Conservation (phyloP, 306 rosid species). For the Dicorynia guianensis region DNA sequence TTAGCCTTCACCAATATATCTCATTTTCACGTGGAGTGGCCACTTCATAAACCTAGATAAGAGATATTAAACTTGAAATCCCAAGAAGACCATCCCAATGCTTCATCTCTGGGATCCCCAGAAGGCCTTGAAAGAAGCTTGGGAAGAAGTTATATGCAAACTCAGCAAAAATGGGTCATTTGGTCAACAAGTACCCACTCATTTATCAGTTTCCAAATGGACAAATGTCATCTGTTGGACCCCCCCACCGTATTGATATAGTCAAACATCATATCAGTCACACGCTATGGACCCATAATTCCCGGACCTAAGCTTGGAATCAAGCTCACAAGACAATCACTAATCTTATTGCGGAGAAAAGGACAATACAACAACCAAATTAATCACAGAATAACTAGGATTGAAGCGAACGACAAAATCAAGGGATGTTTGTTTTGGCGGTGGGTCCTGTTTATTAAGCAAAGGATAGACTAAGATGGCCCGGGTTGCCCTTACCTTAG, state of each 20-base stretch:
- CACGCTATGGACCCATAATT: constrained; percentile 50
- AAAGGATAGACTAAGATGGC: constrained; percentile 39
- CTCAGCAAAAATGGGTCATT: constrained; percentile 36
- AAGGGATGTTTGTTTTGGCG: constrained; percentile 40
- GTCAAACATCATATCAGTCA: constrained; percentile 38
- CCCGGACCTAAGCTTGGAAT: constrained; percentile 38
- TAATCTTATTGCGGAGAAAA: constrained; percentile 45
- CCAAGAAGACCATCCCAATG: constrained; percentile 39
- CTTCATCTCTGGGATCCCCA: constrained; percentile 41
- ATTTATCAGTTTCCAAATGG: constrained; percentile 23
- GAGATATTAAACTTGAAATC: constrained; percentile 16
- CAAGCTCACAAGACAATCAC: constrained; percentile 56
- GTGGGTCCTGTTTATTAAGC: constrained; percentile 46
- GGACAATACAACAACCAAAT: constrained; percentile 51
- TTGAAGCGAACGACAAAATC: constrained; percentile 49
- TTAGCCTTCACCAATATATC: constrained; percentile 4
- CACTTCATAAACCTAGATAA: constrained; percentile 12
- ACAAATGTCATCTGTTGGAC: constrained; percentile 38
- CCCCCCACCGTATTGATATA: constrained; percentile 19
- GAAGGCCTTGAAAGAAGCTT: constrained; percentile 11
- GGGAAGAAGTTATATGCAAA: constrained; percentile 21
- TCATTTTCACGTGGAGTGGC: constrained; percentile 40
- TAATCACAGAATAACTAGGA: constrained; percentile 44
- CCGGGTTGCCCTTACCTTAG: constrained; percentile 52
- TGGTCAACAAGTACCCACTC: constrained; percentile 42